Evolutionary conservation across 1,284 basidiomycete genomes (phyloP), one percentile per base, ranked within the genome.

Genomic region (Golubevia sp.): DNA sequence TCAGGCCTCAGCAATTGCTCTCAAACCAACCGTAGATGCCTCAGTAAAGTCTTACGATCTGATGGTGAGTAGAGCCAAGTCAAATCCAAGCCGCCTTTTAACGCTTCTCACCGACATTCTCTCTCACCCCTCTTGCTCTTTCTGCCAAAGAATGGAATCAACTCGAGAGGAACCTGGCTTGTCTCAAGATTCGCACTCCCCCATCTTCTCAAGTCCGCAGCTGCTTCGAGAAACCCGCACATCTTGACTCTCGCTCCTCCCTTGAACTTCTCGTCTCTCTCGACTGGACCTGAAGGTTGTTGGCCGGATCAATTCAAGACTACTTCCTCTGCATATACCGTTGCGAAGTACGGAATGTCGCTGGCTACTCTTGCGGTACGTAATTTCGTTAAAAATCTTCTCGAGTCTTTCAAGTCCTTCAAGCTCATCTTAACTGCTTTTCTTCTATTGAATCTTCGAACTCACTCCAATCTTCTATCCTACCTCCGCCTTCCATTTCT

Each of bases 331-430:
- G 71, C 76, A 15, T 81, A 81, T 48, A 62, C 72, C 1, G 72
- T 81, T 49, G 68, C 77, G 49, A 81, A 81, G 55, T 63, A 70
- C 53, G 78, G 74, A 38, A 81, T 81, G 78, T 64, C 63, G 1
- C 66, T 78, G 21, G 66, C 65, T 52, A 73, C 75, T 23, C 67
- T 76, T 26, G 68, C 64, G 63, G 71, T 2, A 77, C 73, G 21
- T 77, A 81, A 61, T 59, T 59, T 20, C 15, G n/a, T n/a, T n/a
- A n/a, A n/a, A n/a, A n/a, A n/a, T n/a, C 18, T 49, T 18, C 18
- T 18, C 18, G 20, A 23, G 20, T 49, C 48, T 18, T 23, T 23
- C 18, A 18, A 23, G 20, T 18, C 48, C 20, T 18, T 49, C 18
- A 49, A 23, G 18, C 18, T 49, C 48, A 18, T 18, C 20, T 18